Conservation (phyloP, 2,329 filamentous ascomycete genomes). For the Magnaporthiopsis poae region DNA sequence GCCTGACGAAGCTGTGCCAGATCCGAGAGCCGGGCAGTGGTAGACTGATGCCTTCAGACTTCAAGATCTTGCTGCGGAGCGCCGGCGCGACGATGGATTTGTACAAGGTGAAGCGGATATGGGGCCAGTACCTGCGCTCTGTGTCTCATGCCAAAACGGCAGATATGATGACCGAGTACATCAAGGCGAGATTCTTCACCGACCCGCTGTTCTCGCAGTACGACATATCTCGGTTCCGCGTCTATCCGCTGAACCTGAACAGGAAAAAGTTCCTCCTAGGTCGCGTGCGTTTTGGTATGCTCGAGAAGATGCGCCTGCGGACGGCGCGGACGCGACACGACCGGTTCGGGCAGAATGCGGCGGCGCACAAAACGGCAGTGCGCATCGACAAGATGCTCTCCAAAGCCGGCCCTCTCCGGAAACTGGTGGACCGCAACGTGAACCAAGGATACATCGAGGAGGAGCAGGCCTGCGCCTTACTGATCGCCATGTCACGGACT, state of each 20-base stretch:
- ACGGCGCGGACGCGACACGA: constrained; percentile 7
- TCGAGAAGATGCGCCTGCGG: not conserved
- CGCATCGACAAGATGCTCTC: constrained; percentile 21
- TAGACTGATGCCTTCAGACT: constrained; percentile 30
- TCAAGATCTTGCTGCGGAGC: constrained; percentile 33
- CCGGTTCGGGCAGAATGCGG: constrained; percentile 23
- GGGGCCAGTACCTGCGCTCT: constrained; percentile 4
- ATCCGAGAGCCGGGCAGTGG: constrained; percentile 21
- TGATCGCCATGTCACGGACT: constrained; percentile 33
- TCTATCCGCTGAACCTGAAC: constrained; percentile 22
- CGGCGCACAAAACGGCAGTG: constrained; percentile 17
- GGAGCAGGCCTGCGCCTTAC: constrained; percentile 28
- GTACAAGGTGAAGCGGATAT: constrained; percentile 22
- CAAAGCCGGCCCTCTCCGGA: constrained; percentile 18
- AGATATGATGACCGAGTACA: constrained; percentile 33
- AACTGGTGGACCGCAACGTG: constrained; percentile 20
- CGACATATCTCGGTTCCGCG: constrained; percentile 29
- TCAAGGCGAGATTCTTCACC: constrained; percentile 37
- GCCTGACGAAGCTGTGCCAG: constrained; percentile 25
- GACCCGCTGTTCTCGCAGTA: constrained; percentile 37
- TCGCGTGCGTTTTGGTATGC: not conserved
- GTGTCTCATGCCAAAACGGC: constrained; percentile 12
- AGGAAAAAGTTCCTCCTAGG: constrained; percentile 1
- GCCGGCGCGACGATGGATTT: constrained; percentile 36
- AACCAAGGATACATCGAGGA: constrained; percentile 24